Evolutionary conservation across 345 rosid species (phyloP).

Genomic region (Acer campestre): DNA sequence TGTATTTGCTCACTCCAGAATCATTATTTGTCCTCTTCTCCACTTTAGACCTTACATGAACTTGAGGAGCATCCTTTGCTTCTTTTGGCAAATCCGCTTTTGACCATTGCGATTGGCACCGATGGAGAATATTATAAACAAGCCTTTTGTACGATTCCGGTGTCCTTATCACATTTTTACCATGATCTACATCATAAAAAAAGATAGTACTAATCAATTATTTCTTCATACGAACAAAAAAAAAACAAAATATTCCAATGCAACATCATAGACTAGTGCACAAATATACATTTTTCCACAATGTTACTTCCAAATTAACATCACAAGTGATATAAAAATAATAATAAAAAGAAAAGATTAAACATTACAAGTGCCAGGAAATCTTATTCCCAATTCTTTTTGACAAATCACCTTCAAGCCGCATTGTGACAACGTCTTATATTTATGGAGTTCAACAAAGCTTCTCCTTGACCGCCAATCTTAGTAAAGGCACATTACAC

Average conservation of each 20-base stretch:
- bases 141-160: constrained; percentile 41
- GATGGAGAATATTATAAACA: constrained; percentile 38
- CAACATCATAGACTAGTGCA: not conserved
- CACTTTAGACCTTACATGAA: constrained; percentile 30
- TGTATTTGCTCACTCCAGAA: constrained; percentile 34
- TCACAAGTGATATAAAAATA: not conserved
- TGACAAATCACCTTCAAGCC: not conserved
- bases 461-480: not conserved
- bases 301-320: not conserved
- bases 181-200: constrained; percentile 25
- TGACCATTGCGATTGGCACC: constrained; percentile 51
- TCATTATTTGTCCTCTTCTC: constrained; percentile 27
- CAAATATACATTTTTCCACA: not conserved
- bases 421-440: not conserved
- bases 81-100: constrained; percentile 30
- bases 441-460: not conserved
- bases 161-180: constrained; percentile 34
- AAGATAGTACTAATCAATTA: constrained; percentile 2
- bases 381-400: not conserved
- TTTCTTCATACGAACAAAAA: not conserved
- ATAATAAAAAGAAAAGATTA: not conserved
- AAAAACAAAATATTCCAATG: not conserved
- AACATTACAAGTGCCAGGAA: not conserved
- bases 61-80: constrained; percentile 29
- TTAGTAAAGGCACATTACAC: not conserved